phyloP scores from a whole-genome alignment of 805 yeast species.

The Ogataea pignaliae region DNA sequence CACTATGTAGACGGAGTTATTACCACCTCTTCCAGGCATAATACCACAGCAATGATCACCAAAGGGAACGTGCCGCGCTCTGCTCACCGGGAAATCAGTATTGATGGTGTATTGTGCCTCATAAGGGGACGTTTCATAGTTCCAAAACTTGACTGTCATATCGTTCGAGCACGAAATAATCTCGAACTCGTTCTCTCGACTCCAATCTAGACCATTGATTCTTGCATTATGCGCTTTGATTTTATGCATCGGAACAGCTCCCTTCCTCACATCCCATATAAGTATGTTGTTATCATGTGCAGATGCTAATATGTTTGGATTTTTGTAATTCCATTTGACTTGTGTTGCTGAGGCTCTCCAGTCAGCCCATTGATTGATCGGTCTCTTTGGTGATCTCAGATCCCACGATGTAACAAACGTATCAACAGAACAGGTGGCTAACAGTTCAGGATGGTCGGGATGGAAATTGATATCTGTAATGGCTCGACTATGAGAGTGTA shows the following conservation, averaged over 20 bases:
- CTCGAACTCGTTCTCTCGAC: slow-evolving; percentile 51
- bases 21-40: slow-evolving; percentile 88
- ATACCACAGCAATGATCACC: slow-evolving; percentile 80
- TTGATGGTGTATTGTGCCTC: slow-evolving; percentile 55
- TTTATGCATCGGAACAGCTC: slow-evolving; percentile 66
- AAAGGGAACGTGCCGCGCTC: slow-evolving; percentile 86
- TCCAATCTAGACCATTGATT: slow-evolving; percentile 86
- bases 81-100: slow-evolving; percentile 81
- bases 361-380: slow-evolving; percentile 79
- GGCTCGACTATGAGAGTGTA: slow-evolving; percentile 89
- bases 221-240: slow-evolving; percentile 78
- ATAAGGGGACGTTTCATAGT: slow-evolving; percentile 38
- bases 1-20: slow-evolving; percentile 55
- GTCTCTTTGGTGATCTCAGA: slow-evolving; percentile 70
- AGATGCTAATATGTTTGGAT: slow-evolving; percentile 76
- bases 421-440: slow-evolving; percentile 93
- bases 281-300: slow-evolving; percentile 78
- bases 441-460: slow-evolving; percentile 74
- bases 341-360: slow-evolving; percentile 95
- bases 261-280: slow-evolving; percentile 86
- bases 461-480: slow-evolving; percentile 95
- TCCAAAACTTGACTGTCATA: slow-evolving; percentile 80
- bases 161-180: slow-evolving; percentile 86
- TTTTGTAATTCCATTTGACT: slow-evolving; percentile 84
- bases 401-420: slow-evolving; percentile 90